A percentile compares a stretch with the other conserved stretches of the same genome.
phyloP scores from a whole-genome alignment of 805 yeast genomes.

The Metschnikowia gruessii region DNA sequence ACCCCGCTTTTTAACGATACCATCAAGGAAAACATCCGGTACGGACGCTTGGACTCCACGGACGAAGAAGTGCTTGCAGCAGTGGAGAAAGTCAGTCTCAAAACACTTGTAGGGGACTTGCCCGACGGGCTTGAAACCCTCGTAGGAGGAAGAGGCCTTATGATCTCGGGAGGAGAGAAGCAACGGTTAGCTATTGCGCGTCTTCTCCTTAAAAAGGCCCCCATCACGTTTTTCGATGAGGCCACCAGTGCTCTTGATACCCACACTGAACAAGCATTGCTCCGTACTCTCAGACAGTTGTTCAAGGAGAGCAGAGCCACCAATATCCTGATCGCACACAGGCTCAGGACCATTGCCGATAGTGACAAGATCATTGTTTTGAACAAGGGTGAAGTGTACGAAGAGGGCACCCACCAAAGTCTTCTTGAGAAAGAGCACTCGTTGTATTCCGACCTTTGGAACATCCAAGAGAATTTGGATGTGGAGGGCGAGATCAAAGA shows the following conservation, averaged over 20 bases:
- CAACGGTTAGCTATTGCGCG: conserved; percentile 94
- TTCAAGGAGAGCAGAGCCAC: conserved; percentile 61
- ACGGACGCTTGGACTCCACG: conserved; percentile 72
- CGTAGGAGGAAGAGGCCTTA: conserved; percentile 97
- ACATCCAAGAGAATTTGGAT: conserved; percentile 80
- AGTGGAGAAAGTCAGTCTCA: conserved; percentile 68
- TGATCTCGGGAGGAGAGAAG: conserved; percentile 99
- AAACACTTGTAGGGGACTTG: conserved; percentile 56
- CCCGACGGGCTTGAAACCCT: conserved; percentile 84
- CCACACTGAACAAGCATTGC: conserved; percentile 84
- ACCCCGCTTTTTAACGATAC: conserved; percentile 94
- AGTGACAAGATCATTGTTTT: conserved; percentile 90
- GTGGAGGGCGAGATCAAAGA: conserved; percentile 32
- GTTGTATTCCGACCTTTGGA: conserved; percentile 81
- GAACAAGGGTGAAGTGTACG: conserved; percentile 72
- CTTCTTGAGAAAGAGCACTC: conserved; percentile 55
- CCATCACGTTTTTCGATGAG: conserved; percentile 92
- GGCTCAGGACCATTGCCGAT: conserved; percentile 91
- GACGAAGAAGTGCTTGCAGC: conserved; percentile 68
- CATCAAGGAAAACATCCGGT: conserved; percentile 80
- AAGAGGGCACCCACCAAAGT: conserved; percentile 79
- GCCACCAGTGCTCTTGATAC: conserved; percentile 97
- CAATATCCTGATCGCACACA: conserved; percentile 88
- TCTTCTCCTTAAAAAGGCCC: conserved; percentile 78
- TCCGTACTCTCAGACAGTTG: conserved; percentile 68